Evolutionary conservation across 1,284 basidiomycete genomes (phyloP).

Genomic region (Ganoderma sinense): DNA sequence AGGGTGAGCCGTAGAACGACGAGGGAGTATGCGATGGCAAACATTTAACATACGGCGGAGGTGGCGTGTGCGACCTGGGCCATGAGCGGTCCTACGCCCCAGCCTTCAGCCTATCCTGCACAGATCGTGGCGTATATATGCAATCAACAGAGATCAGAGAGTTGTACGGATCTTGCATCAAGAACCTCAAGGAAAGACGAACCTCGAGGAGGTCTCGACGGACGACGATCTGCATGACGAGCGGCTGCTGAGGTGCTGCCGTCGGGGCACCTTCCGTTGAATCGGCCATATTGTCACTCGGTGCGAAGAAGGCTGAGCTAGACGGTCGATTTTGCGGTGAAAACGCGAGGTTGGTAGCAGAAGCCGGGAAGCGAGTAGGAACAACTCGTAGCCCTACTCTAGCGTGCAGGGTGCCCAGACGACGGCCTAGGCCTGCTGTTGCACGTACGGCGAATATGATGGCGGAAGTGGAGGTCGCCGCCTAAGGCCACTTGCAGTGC

Average conservation of each 20-base stretch:
- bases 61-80: slow-evolving; percentile 62
- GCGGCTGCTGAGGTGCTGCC: slow-evolving; percentile 27
- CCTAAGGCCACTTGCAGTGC: not conserved
- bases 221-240: slow-evolving; percentile 56
- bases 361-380: too few species aligned
- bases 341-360: not conserved
- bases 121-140: not conserved
- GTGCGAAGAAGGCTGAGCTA: not conserved
- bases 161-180: not conserved
- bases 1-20: not conserved
- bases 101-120: slow-evolving; percentile 47
- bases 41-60: slow-evolving; percentile 55
- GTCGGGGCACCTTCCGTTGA: not conserved
- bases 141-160: not conserved
- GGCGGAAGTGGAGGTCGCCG: not conserved
- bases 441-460: not conserved
- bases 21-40: too few species aligned
- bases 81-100: slow-evolving; percentile 64
- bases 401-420: not conserved
- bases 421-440: not conserved
- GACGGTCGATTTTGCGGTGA: not conserved
- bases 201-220: slow-evolving; percentile 53
- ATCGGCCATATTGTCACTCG: not conserved
- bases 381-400: not conserved
- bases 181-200: slow-evolving; percentile 25